Conservation (phyloP, 1,284 basidiomycete genomes). For the Cryptococcus sp. region DNA sequence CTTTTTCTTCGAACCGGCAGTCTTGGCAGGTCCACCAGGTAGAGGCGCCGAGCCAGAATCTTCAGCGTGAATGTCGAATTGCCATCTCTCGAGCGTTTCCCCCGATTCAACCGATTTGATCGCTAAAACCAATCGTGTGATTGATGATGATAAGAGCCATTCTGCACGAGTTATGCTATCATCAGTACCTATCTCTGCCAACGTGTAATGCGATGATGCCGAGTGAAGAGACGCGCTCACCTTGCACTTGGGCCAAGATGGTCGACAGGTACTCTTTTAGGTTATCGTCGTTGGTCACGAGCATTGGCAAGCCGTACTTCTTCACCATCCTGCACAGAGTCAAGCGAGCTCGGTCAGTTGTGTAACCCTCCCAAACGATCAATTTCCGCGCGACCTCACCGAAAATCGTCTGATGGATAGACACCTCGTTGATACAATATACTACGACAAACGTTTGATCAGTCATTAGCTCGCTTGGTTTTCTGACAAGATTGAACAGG, state of each 20-base stretch:
- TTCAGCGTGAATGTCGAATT: constrained; percentile 88
- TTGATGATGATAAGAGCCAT: constrained; percentile 86
- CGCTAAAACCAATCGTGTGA: constrained; percentile 89
- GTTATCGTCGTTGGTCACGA: constrained; percentile 89
- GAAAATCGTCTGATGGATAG: constrained; percentile 95
- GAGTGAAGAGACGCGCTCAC: constrained; percentile 56
- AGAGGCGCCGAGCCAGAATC: constrained; percentile 26
- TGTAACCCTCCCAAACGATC: neutral
- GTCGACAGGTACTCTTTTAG: constrained; percentile 90
- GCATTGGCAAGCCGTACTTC: constrained; percentile 95
- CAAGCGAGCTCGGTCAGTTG: neutral
- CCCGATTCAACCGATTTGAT: constrained; percentile 94
- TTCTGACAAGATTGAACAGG: no score
- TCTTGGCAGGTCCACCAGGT: constrained; percentile 13
- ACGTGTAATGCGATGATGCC: no score
- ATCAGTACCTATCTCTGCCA: neutral
- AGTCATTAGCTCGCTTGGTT: no score
- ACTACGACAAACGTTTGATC: constrained; percentile 53
- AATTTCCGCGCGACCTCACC: constrained; percentile 27
- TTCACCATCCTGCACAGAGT: constrained; percentile 82
- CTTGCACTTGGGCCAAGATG: constrained; percentile 86
- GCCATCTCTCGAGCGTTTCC: constrained; percentile 93
- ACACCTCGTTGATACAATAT: constrained; percentile 97
- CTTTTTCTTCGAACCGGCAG: constrained; percentile 32
- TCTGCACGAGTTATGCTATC: constrained; percentile 56